Percentiles rank a stretch among this genome's conserved stretches.
These are phyloP conservation scores for Phragmites australis DNA, from an alignment of 176 grass and related monocot species.

Conservation along the genomic window DNA sequence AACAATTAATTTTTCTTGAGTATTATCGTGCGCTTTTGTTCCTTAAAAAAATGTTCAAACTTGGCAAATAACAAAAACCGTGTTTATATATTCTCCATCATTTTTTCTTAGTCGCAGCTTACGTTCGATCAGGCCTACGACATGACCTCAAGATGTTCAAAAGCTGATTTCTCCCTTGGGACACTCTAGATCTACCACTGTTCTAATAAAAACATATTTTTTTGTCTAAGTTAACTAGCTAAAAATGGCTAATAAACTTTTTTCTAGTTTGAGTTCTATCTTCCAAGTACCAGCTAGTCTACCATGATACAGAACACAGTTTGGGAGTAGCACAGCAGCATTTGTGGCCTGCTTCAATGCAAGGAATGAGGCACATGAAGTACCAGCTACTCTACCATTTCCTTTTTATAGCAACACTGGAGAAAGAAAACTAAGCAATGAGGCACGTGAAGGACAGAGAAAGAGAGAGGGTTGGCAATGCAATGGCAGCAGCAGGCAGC, in stretches of 20 bases:
- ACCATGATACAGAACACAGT: not conserved
- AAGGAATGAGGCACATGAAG: no score
- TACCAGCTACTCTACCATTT: no score
- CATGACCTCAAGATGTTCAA: not conserved
- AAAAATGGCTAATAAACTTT: conserved; percentile 9
- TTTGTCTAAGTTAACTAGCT: not conserved
- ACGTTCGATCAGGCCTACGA: not conserved
- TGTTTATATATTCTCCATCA: not conserved
- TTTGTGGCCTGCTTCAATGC: conserved; percentile 33
- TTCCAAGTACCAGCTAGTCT: conserved; percentile 14
- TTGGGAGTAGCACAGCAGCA: conserved; percentile 24
- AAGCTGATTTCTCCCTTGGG: not conserved
- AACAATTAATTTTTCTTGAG: not conserved
- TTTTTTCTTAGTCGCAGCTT: not conserved
- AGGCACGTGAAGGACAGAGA: conserved; percentile 38
- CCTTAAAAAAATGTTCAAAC: not conserved
- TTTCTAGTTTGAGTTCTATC: conserved; percentile 8
- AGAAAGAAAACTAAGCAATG: conserved; percentile 44
- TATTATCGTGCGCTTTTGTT: not conserved
- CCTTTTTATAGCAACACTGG: conserved; percentile 39
- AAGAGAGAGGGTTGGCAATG: conserved; percentile 5
- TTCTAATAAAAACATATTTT: not conserved
- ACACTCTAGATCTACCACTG: not conserved
- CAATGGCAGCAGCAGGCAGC: conserved; percentile 5
- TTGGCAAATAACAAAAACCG: not conserved